Base-by-base conservation (phyloP, 306 rosid species). In the Ziziphus jujuba region DNA sequence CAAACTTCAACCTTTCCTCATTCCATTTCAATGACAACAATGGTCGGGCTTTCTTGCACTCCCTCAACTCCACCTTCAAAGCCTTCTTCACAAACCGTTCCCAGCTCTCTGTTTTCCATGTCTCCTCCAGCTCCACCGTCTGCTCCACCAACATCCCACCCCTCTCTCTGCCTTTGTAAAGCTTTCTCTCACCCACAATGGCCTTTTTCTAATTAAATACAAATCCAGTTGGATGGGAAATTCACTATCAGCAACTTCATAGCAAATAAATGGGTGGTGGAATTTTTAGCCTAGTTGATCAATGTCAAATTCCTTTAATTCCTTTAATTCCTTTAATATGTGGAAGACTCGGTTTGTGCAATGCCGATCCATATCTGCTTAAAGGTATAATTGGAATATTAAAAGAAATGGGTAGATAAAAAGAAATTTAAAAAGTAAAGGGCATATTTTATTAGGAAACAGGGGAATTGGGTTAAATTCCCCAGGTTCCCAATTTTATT, bases 111-210 rank as follows among this genome's bases (percentile, higher is more conserved):
- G 23, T 66, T 38, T 13, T 36, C 60, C 72, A 66, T 47, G 61
- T 21, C 22, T 6, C 8, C 22, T 35, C 62, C 57, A 33, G 54
- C 59, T 31, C 79, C 53, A 61, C 67, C 31, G 57, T 75, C 33
- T 75, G 79, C 74, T 51, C 66, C 43, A 73, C 79, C 23, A 51
- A n/a, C n/a, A n/a, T n/a, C n/a, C 28, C 4, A 28, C 14, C 0
- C 70, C 79, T 2, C 55, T 75, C 9, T 44, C 69, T 1, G 20
- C 17, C 11, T 65, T 43, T 47, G 60, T 69, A n/a, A 20, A 7
- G 44, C 31, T 75, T 20, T 45, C 45, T 6, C 74, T 75, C 53
- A 59, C 60, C 53, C 28, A n/a, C 52, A 20, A 43, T 47, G 79
- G 79, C 45, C 69, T 67, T 17, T 7, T 31, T 56, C 28, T 75